Conservation (phyloP, 371 early-diverging fungal species). For the Cokeromyces recurvatus region DNA sequence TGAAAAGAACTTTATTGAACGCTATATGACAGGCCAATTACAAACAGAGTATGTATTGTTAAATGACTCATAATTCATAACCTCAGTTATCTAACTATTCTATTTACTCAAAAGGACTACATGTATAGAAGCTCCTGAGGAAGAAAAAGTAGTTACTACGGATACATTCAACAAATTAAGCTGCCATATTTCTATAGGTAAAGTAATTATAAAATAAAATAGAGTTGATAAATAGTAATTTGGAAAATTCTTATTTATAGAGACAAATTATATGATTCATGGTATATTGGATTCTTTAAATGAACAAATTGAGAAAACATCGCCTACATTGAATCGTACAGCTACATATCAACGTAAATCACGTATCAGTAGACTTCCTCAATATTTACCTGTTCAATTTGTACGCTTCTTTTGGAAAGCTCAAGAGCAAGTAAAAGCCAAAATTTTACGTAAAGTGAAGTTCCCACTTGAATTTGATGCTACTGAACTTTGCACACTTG, state of each 20-base stretch:
- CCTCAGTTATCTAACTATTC: neutral
- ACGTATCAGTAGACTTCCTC: conserved; percentile 79
- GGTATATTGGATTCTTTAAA: conserved; percentile 64
- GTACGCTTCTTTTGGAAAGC: conserved; percentile 97
- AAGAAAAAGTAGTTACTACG: conserved; percentile 51
- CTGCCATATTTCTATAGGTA: conserved; percentile 77
- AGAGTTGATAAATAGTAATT: neutral
- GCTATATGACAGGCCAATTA: conserved; percentile 83
- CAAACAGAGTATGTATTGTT: conserved; percentile 32
- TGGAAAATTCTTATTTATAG: conserved; percentile 12
- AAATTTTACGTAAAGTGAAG: conserved; percentile 88
- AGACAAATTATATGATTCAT: conserved; percentile 65
- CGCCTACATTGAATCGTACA: conserved; percentile 71
- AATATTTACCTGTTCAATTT: conserved; percentile 87
- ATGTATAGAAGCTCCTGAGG: conserved; percentile 82
- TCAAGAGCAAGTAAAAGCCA: conserved; percentile 79
- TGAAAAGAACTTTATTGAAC: conserved; percentile 68
- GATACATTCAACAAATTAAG: conserved; percentile 79
- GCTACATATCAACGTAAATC: conserved; percentile 78
- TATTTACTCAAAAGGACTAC: conserved; percentile 42
- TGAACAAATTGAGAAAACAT: conserved; percentile 87
- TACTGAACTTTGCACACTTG: conserved; percentile 78
- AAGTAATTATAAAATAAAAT: conserved; percentile 8
- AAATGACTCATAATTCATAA: no score
- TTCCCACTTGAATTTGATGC: conserved; percentile 92